Conservation (phyloP, 345 rosid species). For the Stellera chamaejasme region DNA sequence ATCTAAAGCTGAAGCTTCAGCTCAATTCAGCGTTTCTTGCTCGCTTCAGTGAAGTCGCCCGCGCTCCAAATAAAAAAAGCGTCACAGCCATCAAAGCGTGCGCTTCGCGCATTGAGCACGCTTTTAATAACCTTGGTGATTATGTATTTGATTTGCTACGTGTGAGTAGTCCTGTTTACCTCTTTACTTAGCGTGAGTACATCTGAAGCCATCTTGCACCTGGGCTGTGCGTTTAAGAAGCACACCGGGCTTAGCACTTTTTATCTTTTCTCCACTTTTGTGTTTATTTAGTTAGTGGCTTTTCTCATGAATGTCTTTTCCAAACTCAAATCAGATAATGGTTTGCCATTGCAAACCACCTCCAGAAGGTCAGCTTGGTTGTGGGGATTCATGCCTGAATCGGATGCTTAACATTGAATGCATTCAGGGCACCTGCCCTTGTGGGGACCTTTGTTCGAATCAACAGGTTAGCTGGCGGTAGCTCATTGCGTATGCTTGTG, state of each 20-base stretch:
- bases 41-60: no score
- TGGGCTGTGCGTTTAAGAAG: background rate
- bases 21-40: no score
- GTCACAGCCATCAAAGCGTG: no score
- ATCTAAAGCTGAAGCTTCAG: no score
- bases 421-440: slow-evolving; percentile 86
- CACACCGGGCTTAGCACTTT: no score
- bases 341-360: slow-evolving; percentile 85
- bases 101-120: no score
- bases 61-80: no score
- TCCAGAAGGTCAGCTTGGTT: slow-evolving; percentile 54
- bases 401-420: slow-evolving; percentile 98
- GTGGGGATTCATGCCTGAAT: slow-evolving; percentile 94
- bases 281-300: background rate
- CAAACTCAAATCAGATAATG: slow-evolving; percentile 59
- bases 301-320: slow-evolving; percentile 4
- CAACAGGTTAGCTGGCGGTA: slow-evolving; percentile 56
- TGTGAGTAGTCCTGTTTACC: no score
- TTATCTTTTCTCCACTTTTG: background rate
- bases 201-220: background rate
- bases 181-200: background rate
- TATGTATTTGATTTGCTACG: no score
- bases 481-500: background rate
- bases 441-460: slow-evolving; percentile 87
- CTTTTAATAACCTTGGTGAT: no score